Base-by-base conservation (phyloP, 1,284 basidiomycete genomes). In the Leccinum angustisporum region DNA sequence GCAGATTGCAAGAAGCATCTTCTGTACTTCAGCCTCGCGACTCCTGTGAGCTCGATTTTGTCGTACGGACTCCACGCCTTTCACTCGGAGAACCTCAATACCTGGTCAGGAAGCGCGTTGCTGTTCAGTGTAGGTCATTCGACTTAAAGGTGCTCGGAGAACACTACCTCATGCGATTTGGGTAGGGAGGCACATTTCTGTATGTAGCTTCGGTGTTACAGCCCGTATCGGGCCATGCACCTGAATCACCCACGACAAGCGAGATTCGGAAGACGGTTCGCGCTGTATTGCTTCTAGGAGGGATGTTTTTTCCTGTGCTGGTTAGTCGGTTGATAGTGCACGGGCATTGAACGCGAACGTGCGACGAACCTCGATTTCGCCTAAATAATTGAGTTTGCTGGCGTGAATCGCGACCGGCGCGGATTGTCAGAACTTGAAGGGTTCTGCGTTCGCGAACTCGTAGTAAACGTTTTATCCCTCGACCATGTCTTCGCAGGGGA, bases 161-260 rank as follows among this genome's bases (percentile, higher is more conserved):
- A 48, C 40, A 56, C 56, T 63, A 8, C 50, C 56, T 67, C 59
- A 65, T 59, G 53, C 25, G 4, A 21, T 34, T 25, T 58, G 36
- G 33, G 30, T 65, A 95, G 94, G 96, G 94, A 43, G 95, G 95
- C 14, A 95, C 94, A 1, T 98, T 98, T 76, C 79, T 98, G 33
- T 98, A 96, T 72, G 95, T 98, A 36, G 95, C 95, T 0, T 96
- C 95, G 2, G 90, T 95, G 38, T 80, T 95, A 27, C 92, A 94
- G 72, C 86, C 91, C 3, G 81, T 90, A 48, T 85, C 89, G 14
- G 80, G 79, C 14, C 77, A 78, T 21, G 59, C 55, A 65, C 72
- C 78, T 10, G 74, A 68, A 43, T 64, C 76, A 8, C 67, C 78
- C 25, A 66, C 76, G 16, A 66, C 76, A 16, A 80, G 79, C 27